phyloP scores from a whole-genome alignment of 441 rosid species.

The Corymbia calophylla region DNA sequence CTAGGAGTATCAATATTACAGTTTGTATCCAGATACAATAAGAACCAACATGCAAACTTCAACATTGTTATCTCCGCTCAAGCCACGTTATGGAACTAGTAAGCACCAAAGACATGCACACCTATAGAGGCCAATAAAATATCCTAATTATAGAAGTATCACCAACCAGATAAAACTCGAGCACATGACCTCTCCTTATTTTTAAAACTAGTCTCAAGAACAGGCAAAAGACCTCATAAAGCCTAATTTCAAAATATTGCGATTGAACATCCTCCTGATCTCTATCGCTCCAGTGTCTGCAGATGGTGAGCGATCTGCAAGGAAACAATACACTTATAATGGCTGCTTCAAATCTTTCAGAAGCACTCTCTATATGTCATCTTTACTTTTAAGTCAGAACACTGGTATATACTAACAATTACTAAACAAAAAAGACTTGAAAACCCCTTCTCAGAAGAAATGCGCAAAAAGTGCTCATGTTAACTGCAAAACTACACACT shows the following conservation, averaged over 20 bases:
- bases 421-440: neutral
- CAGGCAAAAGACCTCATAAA: neutral
- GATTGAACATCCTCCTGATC: neutral
- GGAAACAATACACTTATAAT: neutral
- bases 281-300: neutral
- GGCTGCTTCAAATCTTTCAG: neutral
- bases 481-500: neutral
- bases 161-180: neutral
- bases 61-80: neutral
- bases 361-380: neutral
- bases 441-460: neutral
- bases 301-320: neutral
- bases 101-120: neutral
- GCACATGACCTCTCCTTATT: neutral
- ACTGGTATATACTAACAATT: neutral
- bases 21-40: neutral
- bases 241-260: neutral
- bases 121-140: neutral
- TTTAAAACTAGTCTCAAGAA: neutral
- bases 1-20: neutral
- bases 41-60: neutral
- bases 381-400: neutral
- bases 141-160: neutral
- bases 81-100: neutral
- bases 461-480: neutral